Evolutionary conservation across 78 protist genomes (phyloP), one percentile per base, ranked within the genome.

Genomic region (Dictyostelium purpureum): DNA sequence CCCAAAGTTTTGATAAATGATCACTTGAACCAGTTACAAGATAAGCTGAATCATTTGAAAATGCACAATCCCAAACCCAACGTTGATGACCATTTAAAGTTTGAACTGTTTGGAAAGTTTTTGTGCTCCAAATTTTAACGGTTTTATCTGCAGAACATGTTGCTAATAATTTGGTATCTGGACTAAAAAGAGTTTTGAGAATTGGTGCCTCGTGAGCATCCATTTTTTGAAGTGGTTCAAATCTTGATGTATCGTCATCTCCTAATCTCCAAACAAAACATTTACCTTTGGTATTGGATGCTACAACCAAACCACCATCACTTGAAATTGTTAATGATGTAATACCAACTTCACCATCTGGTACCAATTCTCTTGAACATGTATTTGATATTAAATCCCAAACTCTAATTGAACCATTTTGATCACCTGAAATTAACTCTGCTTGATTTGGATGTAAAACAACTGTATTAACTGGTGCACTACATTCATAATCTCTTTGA

Each of bases 11-110:
- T 31, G 98, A 97, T 1, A 96, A 61, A 56, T 57, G 54, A 78
- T 98, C 99, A 11, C 98, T 95, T 10, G 97, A 91, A 0, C 96
- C 98, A 14, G 96, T 95, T n/a, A 98, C 98, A 0, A 99, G 79
- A 76, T 98, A 98, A 2, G 95, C 96, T 7, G 99, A 98, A 40
- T 98, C 99, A 19, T 94, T 85, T 2, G 97, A 85, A 88, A 97
- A 99, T 57, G 94, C 97, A 21, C 98, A 96, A 89, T 99, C 99
- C 99, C 99, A 99, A 16, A 99, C 99, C 99, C 99, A 98, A 18
- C 96, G 71, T 82, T 77, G 77, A 88, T 98, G 99, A 0, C 98
- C 99, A 2, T 26, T 40, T 14, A 98, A 89, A 0, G 90, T 77
- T 70, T 94, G 90, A 16, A 37, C 71, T 11, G 90, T 93, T 21